Base-by-base conservation (phyloP, 441 rosid species). In the Eruca vesicaria region DNA sequence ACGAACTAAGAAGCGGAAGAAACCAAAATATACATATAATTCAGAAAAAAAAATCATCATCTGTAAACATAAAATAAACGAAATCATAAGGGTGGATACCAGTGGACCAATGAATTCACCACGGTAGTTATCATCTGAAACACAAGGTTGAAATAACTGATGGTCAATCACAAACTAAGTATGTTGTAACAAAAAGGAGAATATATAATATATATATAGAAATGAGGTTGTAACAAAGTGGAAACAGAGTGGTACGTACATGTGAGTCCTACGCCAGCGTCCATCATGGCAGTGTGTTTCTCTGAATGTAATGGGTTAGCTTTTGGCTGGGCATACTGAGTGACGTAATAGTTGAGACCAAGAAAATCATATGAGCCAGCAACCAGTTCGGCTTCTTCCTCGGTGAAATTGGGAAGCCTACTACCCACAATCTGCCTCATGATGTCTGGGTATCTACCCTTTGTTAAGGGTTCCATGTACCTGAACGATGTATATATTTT, bases 341-440 rank as follows among this genome's bases (percentile, higher is more conserved):
- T 57, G 7, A 79, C 55, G 71, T 84, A 84, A 48, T 82, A 82
- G 68, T 83, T 86, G 26, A 84, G 20, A 10, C 83, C 86, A n/a
- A n/a, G n/a, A n/a, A n/a, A n/a, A n/a, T n/a, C n/a, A n/a, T n/a
- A n/a, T n/a, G n/a, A 32, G 35, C 79, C 72, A 12, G 68, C 57
- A 0, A 86, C 68, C 48, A 76, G 73, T 0, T 16, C 3, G 1
- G 81, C 61, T 63, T 86, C 77, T 9, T 43, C 28, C 0, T 69
- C 23, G 0, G 60, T 80, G 60, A 86, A 84, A 1, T 48, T 31
- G 3, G 89, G 87, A 23, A 86, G 68, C 21, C 87, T 31, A 2
- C 64, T n/a, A 9, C 83, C 79, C 3, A 82, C 83, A 3, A 65
- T 5, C 1, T 19, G 0, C n/a, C 57, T 64, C 89, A 86, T 84